A percentile compares a stretch with the other conserved stretches of the same genome.
Conservation (phyloP, 768 basidiomycete genomes). For the Boletellus ananiceps region DNA sequence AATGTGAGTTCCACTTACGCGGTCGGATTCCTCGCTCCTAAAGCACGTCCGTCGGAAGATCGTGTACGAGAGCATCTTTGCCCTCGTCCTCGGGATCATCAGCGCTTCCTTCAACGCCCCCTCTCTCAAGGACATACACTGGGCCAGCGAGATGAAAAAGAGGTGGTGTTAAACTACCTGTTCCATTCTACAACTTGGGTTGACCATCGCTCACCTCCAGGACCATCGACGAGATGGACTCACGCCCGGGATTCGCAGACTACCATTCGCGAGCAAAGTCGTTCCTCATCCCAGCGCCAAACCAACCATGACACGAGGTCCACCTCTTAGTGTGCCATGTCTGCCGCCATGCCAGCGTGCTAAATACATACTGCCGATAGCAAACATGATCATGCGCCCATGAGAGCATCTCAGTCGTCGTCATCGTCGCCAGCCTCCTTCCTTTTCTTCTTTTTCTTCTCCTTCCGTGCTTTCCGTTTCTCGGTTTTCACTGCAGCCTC, state of each 20-base stretch:
- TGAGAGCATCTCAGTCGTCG: constrained; percentile 26
- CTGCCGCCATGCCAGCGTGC: background rate
- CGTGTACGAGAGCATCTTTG: constrained; percentile 58
- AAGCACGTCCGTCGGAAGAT: constrained; percentile 41
- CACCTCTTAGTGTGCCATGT: background rate
- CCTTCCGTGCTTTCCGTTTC: constrained; percentile 71
- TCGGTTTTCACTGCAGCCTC: constrained; percentile 57
- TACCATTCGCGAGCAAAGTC: constrained; percentile 53
- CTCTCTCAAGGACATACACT: constrained; percentile 73
- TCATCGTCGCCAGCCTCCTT: constrained; percentile 25
- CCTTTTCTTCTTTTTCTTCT: constrained; percentile 58
- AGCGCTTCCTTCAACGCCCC: constrained; percentile 72
- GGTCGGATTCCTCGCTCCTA: background rate
- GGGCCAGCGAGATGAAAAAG: constrained; percentile 86
- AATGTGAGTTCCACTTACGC: constrained; percentile 42
- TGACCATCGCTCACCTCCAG: constrained; percentile 32
- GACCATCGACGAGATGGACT: constrained; percentile 73
- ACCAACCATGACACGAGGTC: background rate
- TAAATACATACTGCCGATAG: constrained; percentile 4
- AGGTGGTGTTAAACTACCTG: constrained; percentile 43
- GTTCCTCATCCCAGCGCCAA: constrained; percentile 22
- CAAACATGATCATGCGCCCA: background rate
- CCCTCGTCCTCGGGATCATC: constrained; percentile 62
- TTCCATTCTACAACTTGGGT: background rate
- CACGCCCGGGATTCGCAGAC: constrained; percentile 57